phyloP scores from a whole-genome alignment of 192 early-diverging fungal species.

The Umbelopsis vinacea region DNA sequence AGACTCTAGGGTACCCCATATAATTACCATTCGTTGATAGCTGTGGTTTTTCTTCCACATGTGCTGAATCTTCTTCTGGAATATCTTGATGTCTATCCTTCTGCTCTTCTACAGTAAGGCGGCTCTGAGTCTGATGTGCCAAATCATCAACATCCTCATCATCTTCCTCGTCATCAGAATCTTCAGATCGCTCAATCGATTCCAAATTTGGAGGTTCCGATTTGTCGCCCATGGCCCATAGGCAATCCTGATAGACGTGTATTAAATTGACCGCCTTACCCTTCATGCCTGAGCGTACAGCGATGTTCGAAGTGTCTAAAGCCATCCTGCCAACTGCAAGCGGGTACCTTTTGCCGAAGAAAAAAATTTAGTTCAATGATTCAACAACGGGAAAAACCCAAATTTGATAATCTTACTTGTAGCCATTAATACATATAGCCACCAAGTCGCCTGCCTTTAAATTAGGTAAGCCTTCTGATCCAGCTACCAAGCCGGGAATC shows the following conservation, averaged over 20 bases:
- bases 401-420: constrained; percentile 53
- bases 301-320: constrained; percentile 54
- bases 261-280: constrained; percentile 83
- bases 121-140: neutral
- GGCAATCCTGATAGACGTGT: constrained; percentile 75
- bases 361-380: neutral
- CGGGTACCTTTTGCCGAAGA: constrained; percentile 36
- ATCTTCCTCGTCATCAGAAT: constrained; percentile 32
- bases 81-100: neutral
- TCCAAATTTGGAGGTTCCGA: constrained; percentile 56
- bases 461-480: constrained; percentile 48
- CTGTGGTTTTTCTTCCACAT: constrained; percentile 10
- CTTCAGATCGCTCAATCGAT: constrained; percentile 15
- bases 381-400: neutral
- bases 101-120: neutral
- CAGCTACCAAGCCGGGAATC: constrained; percentile 72
- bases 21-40: constrained; percentile 21
- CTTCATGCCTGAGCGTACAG: constrained; percentile 57
- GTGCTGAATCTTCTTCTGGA: neutral
- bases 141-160: constrained; percentile 30
- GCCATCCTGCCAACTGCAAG: constrained; percentile 73
- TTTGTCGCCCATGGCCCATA: constrained; percentile 82
- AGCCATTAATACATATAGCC: constrained; percentile 57
- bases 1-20: neutral
- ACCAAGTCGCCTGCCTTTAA: constrained; percentile 57